Conservation (phyloP, 768 basidiomycete species). For the Kwoniella bestiolae region DNA sequence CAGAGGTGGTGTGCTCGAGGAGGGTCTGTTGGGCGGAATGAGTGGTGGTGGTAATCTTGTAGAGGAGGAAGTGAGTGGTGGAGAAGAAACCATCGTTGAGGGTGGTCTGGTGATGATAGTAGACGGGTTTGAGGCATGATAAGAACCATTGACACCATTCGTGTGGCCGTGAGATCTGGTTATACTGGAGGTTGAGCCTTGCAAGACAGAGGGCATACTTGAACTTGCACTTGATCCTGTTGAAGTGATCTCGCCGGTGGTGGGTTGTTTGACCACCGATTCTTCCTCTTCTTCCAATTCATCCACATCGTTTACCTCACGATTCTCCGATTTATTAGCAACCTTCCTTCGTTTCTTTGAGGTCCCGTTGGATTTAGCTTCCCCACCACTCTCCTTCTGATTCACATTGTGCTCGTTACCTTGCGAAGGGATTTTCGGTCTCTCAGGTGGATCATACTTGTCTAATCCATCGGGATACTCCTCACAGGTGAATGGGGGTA, state of each 20-base stretch:
- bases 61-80: not conserved
- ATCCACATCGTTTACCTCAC: conserved; percentile 10
- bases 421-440: conserved; percentile 19
- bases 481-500: conserved; percentile 30
- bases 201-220: not conserved
- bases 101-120: not conserved
- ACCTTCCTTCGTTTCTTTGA: not conserved
- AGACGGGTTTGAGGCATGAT: not conserved
- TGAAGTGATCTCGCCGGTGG: not conserved
- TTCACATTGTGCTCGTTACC: not conserved
- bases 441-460: conserved; percentile 32
- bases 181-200: not conserved
- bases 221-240: not conserved
- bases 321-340: not conserved
- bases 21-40: conserved; percentile 1
- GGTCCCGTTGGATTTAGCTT: not conserved
- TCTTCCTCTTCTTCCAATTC: conserved; percentile 6
- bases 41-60: not conserved
- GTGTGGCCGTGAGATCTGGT: not conserved
- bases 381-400: conserved; percentile 9
- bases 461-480: conserved; percentile 22
- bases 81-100: not conserved
- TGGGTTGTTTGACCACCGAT: not conserved
- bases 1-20: not conserved
- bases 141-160: not conserved